A percentile compares a stretch with the other conserved stretches of the same genome.
These are phyloP conservation scores for Serendipita sp. DNA, from an alignment of 768 basidiomycete genomes.

Conservation along the genomic window DNA sequence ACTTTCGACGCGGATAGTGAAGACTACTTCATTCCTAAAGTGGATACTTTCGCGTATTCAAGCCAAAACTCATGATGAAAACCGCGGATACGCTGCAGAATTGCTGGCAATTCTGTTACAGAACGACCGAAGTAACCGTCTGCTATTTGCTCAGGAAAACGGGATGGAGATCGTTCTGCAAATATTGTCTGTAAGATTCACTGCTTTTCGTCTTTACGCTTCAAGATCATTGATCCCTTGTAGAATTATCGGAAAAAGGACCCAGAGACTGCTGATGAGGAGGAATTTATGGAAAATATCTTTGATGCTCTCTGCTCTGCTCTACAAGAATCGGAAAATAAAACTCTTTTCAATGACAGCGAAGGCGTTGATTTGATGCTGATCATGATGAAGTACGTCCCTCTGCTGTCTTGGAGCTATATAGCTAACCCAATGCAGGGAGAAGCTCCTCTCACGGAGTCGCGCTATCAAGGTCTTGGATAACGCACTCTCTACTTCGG, in stretches of 20 bases:
- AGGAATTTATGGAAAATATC: slow-evolving; percentile 95
- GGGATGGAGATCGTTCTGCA: slow-evolving; percentile 67
- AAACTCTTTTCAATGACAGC: slow-evolving; percentile 65
- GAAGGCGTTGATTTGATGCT: slow-evolving; percentile 97
- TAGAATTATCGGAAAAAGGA: slow-evolving; percentile 82
- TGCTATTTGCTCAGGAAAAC: slow-evolving; percentile 51
- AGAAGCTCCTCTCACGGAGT: slow-evolving; percentile 65
- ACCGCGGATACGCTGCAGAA: slow-evolving; percentile 86
- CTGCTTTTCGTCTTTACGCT: slow-evolving; percentile 12
- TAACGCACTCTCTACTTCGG: slow-evolving; percentile 69
- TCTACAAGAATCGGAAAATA: slow-evolving; percentile 62
- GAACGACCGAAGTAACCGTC: slow-evolving; percentile 48
- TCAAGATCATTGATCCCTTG: not conserved
- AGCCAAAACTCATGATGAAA: slow-evolving; percentile 66
- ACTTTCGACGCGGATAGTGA: slow-evolving; percentile 51
- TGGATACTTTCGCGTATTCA: slow-evolving; percentile 73
- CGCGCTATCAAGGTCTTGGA: slow-evolving; percentile 83
- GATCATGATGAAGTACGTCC: slow-evolving; percentile 83
- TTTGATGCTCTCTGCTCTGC: slow-evolving; percentile 84
- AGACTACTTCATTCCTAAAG: slow-evolving; percentile 55
- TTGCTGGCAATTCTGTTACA: slow-evolving; percentile 83
- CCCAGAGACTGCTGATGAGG: slow-evolving; percentile 75
- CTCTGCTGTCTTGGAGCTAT: not conserved
- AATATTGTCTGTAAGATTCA: slow-evolving; percentile 55
- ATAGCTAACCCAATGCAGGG: slow-evolving; percentile 30